A percentile compares a stretch with the other conserved stretches of the same genome.
Evolutionary conservation across 2,329 filamentous ascomycete species (phyloP).

Genomic region (Metarhizium rileyi): DNA sequence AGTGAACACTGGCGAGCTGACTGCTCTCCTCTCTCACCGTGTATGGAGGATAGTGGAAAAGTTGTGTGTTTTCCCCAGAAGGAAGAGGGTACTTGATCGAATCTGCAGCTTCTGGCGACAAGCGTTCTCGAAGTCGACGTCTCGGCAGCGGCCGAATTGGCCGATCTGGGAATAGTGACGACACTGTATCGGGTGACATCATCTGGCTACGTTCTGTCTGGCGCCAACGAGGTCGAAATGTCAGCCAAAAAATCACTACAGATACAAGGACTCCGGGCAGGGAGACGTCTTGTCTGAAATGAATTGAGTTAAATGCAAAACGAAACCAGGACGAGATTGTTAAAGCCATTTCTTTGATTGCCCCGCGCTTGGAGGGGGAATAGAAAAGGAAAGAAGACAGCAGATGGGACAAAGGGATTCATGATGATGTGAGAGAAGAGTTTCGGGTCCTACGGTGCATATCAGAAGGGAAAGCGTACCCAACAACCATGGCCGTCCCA

Average conservation of each 20-base stretch:
- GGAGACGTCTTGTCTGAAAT: slow-evolving; percentile 6
- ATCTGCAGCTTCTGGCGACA: slow-evolving; percentile 76
- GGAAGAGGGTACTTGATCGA: slow-evolving; percentile 74
- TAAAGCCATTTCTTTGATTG: slow-evolving; percentile 3
- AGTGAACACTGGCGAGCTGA: slow-evolving; percentile 9
- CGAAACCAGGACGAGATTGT: slow-evolving; percentile 1
- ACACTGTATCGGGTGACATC: slow-evolving; percentile 67
- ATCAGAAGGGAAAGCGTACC: slow-evolving; percentile 25
- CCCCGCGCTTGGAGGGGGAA: slow-evolving; percentile 4
- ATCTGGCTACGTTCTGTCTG: slow-evolving; percentile 34
- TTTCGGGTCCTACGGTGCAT: slow-evolving; percentile 1
- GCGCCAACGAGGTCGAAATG: slow-evolving; percentile 10
- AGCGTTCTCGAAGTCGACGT: slow-evolving; percentile 74
- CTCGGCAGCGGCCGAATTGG: slow-evolving; percentile 89
- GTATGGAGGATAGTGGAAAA: slow-evolving; percentile 57
- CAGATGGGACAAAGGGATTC: background rate
- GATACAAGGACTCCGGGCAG: slow-evolving; percentile 9
- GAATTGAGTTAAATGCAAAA: slow-evolving; percentile 2
- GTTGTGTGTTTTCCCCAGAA: slow-evolving; percentile 57
- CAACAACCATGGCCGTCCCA: slow-evolving; percentile 21
- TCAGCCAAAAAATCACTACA: slow-evolving; percentile 19
- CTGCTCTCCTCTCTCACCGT: slow-evolving; percentile 38
- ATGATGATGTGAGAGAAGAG: background rate
- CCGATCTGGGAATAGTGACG: slow-evolving; percentile 75
- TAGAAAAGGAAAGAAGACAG: background rate